Percentiles rank a stretch among this genome's conserved stretches.
Evolutionary conservation across 805 yeast genomes (phyloP).

Genomic region (Teunomyces panamensis): DNA sequence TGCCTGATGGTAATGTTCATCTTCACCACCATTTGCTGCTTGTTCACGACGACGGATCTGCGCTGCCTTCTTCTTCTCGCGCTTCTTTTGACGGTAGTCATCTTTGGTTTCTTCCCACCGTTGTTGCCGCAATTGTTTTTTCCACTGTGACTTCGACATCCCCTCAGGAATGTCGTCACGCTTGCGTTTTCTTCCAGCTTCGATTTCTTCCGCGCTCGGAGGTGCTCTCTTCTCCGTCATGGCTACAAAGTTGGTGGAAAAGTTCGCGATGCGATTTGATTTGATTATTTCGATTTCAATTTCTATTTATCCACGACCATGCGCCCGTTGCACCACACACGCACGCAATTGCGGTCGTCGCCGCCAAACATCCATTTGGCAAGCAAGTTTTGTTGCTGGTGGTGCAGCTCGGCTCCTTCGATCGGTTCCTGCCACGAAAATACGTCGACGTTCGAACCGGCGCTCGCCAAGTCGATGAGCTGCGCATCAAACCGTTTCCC

Average conservation of each 20-base stretch:
- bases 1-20: constrained; percentile 24
- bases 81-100: constrained; percentile 51
- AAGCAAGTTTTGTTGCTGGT: constrained; percentile 50
- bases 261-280: background rate
- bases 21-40: constrained; percentile 19
- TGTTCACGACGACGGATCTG: constrained; percentile 23
- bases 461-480: constrained; percentile 58
- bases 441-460: constrained; percentile 63
- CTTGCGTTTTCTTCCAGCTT: constrained; percentile 8
- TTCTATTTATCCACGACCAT: constrained; percentile 46
- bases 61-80: constrained; percentile 50
- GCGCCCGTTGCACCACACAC: constrained; percentile 83
- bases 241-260: background rate
- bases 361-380: constrained; percentile 93
- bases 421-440: constrained; percentile 69
- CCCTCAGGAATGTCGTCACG: constrained; percentile 63
- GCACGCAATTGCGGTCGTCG: constrained; percentile 82
- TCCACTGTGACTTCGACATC: constrained; percentile 84
- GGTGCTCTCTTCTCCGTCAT: constrained; percentile 6
- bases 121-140: constrained; percentile 58
- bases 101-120: constrained; percentile 65
- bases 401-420: constrained; percentile 8
- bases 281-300: background rate
- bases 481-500: constrained; percentile 89
- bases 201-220: constrained; percentile 13